Conservation (phyloP, 139 green algal species). For the Desmodesmus armatus region DNA sequence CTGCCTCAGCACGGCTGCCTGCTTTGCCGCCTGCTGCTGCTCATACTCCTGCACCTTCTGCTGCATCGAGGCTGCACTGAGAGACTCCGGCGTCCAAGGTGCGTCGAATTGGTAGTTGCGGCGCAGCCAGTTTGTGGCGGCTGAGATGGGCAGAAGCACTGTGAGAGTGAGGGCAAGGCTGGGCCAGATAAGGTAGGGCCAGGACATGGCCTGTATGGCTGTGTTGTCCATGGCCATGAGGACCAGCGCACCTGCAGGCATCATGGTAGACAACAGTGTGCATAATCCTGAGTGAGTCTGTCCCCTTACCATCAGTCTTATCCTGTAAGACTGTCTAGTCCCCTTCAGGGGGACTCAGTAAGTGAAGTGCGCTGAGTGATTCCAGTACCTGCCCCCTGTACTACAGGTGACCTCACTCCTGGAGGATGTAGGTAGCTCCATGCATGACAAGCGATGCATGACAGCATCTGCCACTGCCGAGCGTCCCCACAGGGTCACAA, state of each 20-base stretch:
- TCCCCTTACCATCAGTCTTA: too few relatives aligned
- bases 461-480: too few relatives aligned
- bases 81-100: too few relatives aligned
- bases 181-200: slow-evolving; percentile 52
- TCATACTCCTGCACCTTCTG: slow-evolving; percentile 15
- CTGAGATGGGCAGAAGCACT: slow-evolving; percentile 51
- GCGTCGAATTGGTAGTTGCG: slow-evolving; percentile 48
- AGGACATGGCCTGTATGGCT: slow-evolving; percentile 48
- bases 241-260: slow-evolving; percentile 52
- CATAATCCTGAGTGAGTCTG: neutral
- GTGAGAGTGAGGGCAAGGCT: slow-evolving; percentile 43
- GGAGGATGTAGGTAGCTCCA: too few relatives aligned
- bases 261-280: neutral
- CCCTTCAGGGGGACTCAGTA: too few relatives aligned
- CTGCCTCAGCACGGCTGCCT: neutral
- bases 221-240: slow-evolving; percentile 60
- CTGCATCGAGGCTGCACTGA: neutral
- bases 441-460: too few relatives aligned
- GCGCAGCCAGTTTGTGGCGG: slow-evolving; percentile 51
- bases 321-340: too few relatives aligned
- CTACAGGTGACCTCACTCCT: too few relatives aligned
- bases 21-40: slow-evolving; percentile 24
- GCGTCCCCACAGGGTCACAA: too few relatives aligned
- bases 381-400: too few relatives aligned
- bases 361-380: too few relatives aligned